Conservation (phyloP, 1,284 basidiomycete genomes). For the Naganishia sp. region DNA sequence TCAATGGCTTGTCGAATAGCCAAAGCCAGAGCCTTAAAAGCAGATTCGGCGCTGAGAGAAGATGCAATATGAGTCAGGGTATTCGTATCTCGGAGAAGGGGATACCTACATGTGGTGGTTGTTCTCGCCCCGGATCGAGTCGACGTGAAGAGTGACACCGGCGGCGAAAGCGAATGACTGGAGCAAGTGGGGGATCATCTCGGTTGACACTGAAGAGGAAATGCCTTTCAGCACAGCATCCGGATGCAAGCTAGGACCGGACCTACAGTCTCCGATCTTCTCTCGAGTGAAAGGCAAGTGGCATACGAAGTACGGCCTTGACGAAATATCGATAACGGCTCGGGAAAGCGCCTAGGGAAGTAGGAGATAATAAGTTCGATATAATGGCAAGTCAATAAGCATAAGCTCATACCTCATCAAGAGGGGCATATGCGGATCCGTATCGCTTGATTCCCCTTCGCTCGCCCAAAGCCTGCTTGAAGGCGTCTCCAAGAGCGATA, state of each 20-base stretch:
- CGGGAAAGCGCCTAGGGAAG: constrained; percentile 77
- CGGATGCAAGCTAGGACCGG: background rate
- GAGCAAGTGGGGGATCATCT: constrained; percentile 74
- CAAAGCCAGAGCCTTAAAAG: constrained; percentile 95
- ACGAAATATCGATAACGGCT: constrained; percentile 97
- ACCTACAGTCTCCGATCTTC: constrained; percentile 83
- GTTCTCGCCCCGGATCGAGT: constrained; percentile 90
- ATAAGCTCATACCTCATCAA: constrained; percentile 76
- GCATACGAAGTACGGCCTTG: constrained; percentile 90
- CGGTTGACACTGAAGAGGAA: constrained; percentile 66
- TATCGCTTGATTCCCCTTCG: constrained; percentile 92
- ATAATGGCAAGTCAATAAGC: background rate
- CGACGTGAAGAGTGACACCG: constrained; percentile 68
- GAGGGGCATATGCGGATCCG: constrained; percentile 92
- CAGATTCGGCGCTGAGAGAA: constrained; percentile 76
- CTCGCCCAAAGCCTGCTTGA: constrained; percentile 94
- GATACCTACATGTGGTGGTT: constrained; percentile 87
- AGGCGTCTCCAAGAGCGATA: constrained; percentile 87
- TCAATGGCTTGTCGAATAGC: constrained; percentile 93
- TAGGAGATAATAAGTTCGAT: background rate
- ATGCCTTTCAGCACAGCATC: background rate
- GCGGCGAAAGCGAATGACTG: constrained; percentile 54
- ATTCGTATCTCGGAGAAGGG: constrained; percentile 8
- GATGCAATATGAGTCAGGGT: too few relatives aligned
- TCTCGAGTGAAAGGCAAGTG: constrained; percentile 88